Conservation (phyloP, 306 rosid species). For the Glycine tomentella region DNA sequence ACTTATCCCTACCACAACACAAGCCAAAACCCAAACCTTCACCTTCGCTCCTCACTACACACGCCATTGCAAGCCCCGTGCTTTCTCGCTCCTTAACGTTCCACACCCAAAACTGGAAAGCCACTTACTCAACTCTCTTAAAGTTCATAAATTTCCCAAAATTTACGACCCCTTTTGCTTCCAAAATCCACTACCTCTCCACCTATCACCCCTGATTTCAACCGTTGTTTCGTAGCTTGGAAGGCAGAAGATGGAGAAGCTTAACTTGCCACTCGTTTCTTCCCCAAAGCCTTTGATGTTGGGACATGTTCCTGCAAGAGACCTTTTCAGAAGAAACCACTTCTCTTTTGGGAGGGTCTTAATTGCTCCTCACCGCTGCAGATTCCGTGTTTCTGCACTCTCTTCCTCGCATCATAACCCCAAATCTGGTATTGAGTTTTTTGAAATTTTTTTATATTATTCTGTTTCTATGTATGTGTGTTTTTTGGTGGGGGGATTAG, state of each 20-base stretch:
- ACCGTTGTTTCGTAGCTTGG: slow-evolving; percentile 24
- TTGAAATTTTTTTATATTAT: neutral
- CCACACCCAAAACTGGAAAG: neutral
- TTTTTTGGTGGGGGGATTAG: neutral
- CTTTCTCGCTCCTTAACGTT: neutral
- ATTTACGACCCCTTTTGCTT: neutral
- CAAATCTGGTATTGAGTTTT: slow-evolving; percentile 47
- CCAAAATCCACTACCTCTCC: neutral
- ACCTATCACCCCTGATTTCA: neutral
- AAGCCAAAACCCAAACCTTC: slow-evolving; percentile 3
- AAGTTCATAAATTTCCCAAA: slow-evolving; percentile 20
- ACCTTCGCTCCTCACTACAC: neutral
- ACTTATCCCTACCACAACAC: slow-evolving; percentile 48
- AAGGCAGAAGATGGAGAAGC: slow-evolving; percentile 53
- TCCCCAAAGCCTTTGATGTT: slow-evolving; percentile 49
- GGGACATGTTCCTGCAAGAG: slow-evolving; percentile 48
- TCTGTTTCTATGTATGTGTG: neutral
- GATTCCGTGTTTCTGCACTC: slow-evolving; percentile 43
- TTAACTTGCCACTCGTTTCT: slow-evolving; percentile 54
- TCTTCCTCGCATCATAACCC: slow-evolving; percentile 48
- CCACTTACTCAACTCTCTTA: neutral
- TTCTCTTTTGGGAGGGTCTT: slow-evolving; percentile 49
- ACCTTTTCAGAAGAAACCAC: slow-evolving; percentile 43
- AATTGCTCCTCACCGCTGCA: slow-evolving; percentile 33
- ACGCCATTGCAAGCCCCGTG: neutral